Conservation (phyloP, 495 filamentous ascomycete species). For the Paragyromitra xinjiangensis region DNA sequence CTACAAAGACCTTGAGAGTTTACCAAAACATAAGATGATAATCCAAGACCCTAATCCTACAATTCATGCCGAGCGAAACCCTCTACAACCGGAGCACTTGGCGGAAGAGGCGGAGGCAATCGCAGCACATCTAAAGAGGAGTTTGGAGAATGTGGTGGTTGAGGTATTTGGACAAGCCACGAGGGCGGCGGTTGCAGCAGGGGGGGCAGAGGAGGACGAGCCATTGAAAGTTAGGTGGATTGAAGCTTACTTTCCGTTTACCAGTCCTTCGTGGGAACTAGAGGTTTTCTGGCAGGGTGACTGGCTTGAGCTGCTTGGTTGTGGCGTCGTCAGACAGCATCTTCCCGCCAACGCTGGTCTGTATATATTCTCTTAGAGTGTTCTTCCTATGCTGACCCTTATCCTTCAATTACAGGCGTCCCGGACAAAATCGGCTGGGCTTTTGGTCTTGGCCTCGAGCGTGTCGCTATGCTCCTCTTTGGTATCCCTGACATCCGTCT, state of each 20-base stretch:
- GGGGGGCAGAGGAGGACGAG: constrained; percentile 61
- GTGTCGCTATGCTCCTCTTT: constrained; percentile 96
- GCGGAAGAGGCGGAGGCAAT: constrained; percentile 82
- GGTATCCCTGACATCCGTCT: constrained; percentile 96
- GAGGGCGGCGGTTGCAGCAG: constrained; percentile 67
- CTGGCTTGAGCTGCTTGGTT: constrained; percentile 95
- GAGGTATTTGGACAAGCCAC: constrained; percentile 85
- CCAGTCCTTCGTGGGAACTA: constrained; percentile 91
- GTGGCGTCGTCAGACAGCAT: constrained; percentile 86
- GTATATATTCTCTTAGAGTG: not conserved
- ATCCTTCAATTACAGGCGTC: constrained; percentile 60
- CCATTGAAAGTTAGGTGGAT: constrained; percentile 91
- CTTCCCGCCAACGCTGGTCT: constrained; percentile 74
- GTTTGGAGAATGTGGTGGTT: constrained; percentile 85
- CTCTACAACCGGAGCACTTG: constrained; percentile 78
- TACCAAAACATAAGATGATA: constrained; percentile 74
- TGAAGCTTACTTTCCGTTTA: constrained; percentile 97
- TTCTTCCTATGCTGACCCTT: not conserved
- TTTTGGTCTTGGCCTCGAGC: constrained; percentile 90
- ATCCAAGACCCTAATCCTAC: constrained; percentile 89
- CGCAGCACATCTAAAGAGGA: constrained; percentile 86
- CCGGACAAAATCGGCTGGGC: constrained; percentile 88
- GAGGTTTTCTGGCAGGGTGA: constrained; percentile 94
- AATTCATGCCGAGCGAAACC: constrained; percentile 80
- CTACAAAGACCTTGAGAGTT: constrained; percentile 68